Base-by-base conservation (phyloP, 2,329 filamentous ascomycete species). In the Colletotrichum sp. region DNA sequence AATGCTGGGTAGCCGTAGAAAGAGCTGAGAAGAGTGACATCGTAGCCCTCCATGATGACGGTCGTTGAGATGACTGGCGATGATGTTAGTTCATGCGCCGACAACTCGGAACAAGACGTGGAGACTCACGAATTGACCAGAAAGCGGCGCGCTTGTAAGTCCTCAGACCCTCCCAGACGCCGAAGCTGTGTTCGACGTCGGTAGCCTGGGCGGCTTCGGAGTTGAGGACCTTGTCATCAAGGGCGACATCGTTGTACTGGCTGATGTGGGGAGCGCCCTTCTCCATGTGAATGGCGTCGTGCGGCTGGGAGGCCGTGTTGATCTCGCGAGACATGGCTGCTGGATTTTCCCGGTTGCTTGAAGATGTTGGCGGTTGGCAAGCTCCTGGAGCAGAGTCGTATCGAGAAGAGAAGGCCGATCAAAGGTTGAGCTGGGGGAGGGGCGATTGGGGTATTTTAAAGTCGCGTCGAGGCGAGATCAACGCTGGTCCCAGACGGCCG, bases 1-100 rank as follows among this genome's bases (percentile, higher is more conserved):
- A 84, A 88, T 72, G 72, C 77, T 2, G 80, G 85, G 80, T 87
- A 88, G 7, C 83, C 87, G 77, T 84, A 88, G 80, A 89, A 88
- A 21, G 84, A 86, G n/a, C 83, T 77, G n/a, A 90, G 79, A 1
- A 90, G 81, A 39, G 86, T 87, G 3, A 86, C 84, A 67, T 89
- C 88, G 79, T 89, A 89, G 4, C 88, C 88, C 75, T 89, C 88
- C 88, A 89, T 89, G 76, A 89, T 83, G 69, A 89, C 85, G 5
- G 86, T 84, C n/a, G 84, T 84, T 15, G 86, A 88, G 70, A 88
- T 85, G 71, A 84, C 83, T 85, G 63, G 7, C 6, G n/a, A 1
- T 8, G 28, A 5, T 18, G 26, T 75, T 34, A 76, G 65, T 18
- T 71, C 9, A 7, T 36, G 32, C 5, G 18, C 12, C 26, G 15